Base-by-base conservation (phyloP, 2,329 filamentous ascomycete genomes). In the Diaporthe humulicola region DNA sequence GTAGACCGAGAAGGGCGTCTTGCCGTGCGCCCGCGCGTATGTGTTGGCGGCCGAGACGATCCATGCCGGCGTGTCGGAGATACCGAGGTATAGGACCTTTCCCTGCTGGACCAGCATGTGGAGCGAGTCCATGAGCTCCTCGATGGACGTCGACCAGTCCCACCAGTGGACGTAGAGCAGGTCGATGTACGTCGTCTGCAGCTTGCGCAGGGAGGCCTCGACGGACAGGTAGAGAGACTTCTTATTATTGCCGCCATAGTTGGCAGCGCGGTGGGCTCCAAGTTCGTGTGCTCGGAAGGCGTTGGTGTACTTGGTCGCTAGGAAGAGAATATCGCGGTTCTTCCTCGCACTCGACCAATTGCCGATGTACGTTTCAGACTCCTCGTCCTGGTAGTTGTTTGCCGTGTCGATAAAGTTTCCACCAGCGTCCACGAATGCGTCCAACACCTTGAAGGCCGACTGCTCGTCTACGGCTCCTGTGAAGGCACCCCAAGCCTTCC, bases 351-450 rank as follows among this genome's bases (percentile, higher is more conserved):
- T 86, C 90, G 93, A 92, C 92, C 92, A 94, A 77, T 93, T 91
- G 54, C 93, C 93, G 74, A 94, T 84, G 89, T 92, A 93, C 70
- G 79, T 82, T 82, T 94, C 93, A 1, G 90, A 90, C 81, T 93
- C 87, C 75, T 86, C 86, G 73, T 86, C 83, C 78, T 93, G 92
- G 83, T 94, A 94, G 82, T 91, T 92, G 84, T 91, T 93, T 74
- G 92, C 79, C 0, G 92, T 94, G 81, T 95, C 93, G 79, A 95
- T 92, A 81, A 95, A 94, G 84, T 94, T 95, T 1, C 73, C 81
- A 78, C 66, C 91, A 28, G 91, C 87, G 7, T 88, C 87, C 75
- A 88, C 90, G 82, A 90, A 94, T 79, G 88, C 90, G 79, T 94
- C 92, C 9, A 94, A 86, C 28, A 95, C 85, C 77, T 93, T 92